phyloP scores from a whole-genome alignment of 805 yeast genomes.

The Candida oleophila region DNA sequence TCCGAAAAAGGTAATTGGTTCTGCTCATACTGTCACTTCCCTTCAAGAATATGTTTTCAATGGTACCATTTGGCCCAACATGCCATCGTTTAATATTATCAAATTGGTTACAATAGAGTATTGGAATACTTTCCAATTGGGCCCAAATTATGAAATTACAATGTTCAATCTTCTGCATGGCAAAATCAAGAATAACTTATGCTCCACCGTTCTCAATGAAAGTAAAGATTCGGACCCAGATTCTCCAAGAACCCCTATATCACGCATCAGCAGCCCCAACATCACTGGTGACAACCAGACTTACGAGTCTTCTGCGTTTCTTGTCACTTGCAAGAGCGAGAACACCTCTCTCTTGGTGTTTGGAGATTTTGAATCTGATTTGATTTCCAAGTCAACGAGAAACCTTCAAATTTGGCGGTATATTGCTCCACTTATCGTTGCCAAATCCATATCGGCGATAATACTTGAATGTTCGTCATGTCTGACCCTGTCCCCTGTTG shows the following conservation, averaged over 20 bases:
- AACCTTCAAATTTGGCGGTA: constrained; percentile 55
- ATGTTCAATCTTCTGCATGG: constrained; percentile 39
- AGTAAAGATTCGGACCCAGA: constrained; percentile 11
- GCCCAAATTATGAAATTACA: constrained; percentile 21
- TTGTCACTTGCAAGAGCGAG: constrained; percentile 30
- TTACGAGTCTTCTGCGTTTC: constrained; percentile 59
- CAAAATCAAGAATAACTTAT: constrained; percentile 6
- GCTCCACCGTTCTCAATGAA: neutral
- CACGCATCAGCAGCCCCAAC: neutral
- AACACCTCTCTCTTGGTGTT: constrained; percentile 53
- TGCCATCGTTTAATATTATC: constrained; percentile 34
- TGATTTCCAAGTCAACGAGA: constrained; percentile 34
- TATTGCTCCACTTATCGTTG: constrained; percentile 46
- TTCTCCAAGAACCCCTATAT: neutral
- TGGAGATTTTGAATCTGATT: constrained; percentile 84
- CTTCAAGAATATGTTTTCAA: constrained; percentile 64
- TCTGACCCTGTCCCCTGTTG: constrained; percentile 30
- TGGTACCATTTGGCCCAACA: constrained; percentile 78
- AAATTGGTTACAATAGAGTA: constrained; percentile 17
- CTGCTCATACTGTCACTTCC: constrained; percentile 49
- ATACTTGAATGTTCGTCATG: constrained; percentile 75
- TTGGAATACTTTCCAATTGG: constrained; percentile 12
- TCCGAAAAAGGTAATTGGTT: constrained; percentile 52
- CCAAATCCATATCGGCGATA: constrained; percentile 46
- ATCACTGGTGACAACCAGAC: constrained; percentile 1